Evolutionary conservation across 805 yeast species (phyloP), one percentile per base, ranked within the genome.

Genomic region (Jamesozyma spencerorum): DNA sequence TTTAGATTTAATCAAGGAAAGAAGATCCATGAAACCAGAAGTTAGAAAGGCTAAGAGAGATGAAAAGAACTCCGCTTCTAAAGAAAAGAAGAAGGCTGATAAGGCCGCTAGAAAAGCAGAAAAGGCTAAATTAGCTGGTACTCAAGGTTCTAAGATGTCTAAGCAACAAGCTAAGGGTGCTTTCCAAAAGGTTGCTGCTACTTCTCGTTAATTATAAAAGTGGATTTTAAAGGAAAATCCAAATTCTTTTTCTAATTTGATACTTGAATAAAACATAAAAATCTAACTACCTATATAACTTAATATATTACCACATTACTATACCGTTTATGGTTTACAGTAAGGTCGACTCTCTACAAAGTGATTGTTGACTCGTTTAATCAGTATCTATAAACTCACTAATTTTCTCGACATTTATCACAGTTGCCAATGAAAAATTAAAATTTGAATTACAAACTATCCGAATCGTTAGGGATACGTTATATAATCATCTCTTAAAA

Each of bases 81-180:
- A 83, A 74, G 90, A 80, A 68, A 77, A 82, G 73, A 81, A 81
- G 85, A 85, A 85, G 81, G 82, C 81, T 65, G 85, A 75, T 64
- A 90, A 86, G 74, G 92, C 85, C 67, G 77, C 84, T 71, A 90
- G 94, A 85, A 86, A 85, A 81, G 90, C 94, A 64, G 88, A 81
- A 62, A 81, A 82, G 74, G 94, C 94, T 61, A 79, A 77, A 69
- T 68, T 70, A 60, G 86, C 80, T 68, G 87, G 84, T 67, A 66
- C 81, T 62, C 78, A 76, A 65, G 85, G 81, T 65, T 62, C 79
- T 52, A 79, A 77, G 74, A 71, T 85, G 68, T 84, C 95, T 63
- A 90, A 90, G 80, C 94, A 86, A 79, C 92, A 82, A 72, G 87
- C 90, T 66, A 87, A 85, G 79, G 97, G 97, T 79, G 86, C 95